Evolutionary conservation across 2,329 filamentous ascomycete genomes (phyloP), one percentile per base, ranked within the genome.

Genomic region (Cladophialophora immunda): DNA sequence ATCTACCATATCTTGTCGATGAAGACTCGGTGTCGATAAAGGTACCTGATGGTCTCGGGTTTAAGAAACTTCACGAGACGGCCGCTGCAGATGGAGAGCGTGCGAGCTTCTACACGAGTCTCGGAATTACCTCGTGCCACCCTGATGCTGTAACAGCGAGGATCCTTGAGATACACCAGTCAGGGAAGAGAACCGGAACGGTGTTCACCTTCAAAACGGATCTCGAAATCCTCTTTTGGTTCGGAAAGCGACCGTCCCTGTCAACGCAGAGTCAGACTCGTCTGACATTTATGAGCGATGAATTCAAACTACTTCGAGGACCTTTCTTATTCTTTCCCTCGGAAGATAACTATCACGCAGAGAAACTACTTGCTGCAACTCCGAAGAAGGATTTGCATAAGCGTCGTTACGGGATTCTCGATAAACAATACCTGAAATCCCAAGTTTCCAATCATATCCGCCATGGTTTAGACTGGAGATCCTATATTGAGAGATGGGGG

Each of bases 221-320:
- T 53, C 52, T 64, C 15, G 67, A 68, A 55, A 58, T 68, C 19
- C 64, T 68, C 36, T 68, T 66, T 29, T 68, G 67, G 67, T 66
- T 66, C 53, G 62, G 62, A 27, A 45, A 45, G 38, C 38, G 8
- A 45, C 38, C 17, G 17, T 45, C 38, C 38, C 17, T 45, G 38
- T 45, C 38, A 45, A 45, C 17, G 38, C n/a, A 8, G 38, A 45
- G 38, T 45, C 34, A 64, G n/a, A 41, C 2, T 7, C 19, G 41
- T 56, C 22, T 58, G 22, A 13, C 2, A n/a, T 38, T 66, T 29
- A 34, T 66, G 52, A 66, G 57, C 41, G 45, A 61, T 30, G 11
- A 57, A 29, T 57, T 38, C 36, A 32, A 15, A 41, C 30, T 2
- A 38, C 50, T 34, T 29, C 41, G 1, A 38, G 64, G 36, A 36